A percentile compares a stretch with the other conserved stretches of the same genome.
These are phyloP conservation scores for Saposhnikovia divaricata DNA, from an alignment of 129 eudicot genomes.

Conservation along the genomic window DNA sequence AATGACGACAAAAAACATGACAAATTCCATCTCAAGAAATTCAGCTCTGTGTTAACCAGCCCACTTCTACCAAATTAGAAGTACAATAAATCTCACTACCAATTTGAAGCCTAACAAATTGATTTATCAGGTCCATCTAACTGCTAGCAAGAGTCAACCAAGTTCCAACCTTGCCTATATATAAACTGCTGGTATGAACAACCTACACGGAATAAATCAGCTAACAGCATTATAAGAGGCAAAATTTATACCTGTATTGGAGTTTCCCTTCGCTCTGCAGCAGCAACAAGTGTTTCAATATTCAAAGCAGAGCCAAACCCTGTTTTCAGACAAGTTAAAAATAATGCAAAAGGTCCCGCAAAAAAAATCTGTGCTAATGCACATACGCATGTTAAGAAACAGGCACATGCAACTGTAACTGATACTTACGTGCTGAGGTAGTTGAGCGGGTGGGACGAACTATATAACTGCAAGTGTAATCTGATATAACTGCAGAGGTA, in stretches of 20 bases:
- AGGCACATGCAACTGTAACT: not conserved
- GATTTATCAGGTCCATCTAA: not conserved
- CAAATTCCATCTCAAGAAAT: not conserved
- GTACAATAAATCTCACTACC: not conserved
- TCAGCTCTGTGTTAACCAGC: not conserved
- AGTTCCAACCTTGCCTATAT: not conserved
- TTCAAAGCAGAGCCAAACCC: constrained; percentile 97
- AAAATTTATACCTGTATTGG: constrained; percentile 68
- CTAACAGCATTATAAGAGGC: not conserved
- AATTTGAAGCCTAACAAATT: not conserved
- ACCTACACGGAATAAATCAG: not conserved
- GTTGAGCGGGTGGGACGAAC: constrained; percentile 57
- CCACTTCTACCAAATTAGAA: not conserved
- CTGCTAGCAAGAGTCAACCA: no score
- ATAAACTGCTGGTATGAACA: not conserved
- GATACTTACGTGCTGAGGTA: constrained; percentile 59
- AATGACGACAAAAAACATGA: not conserved
- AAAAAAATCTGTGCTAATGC: not conserved
- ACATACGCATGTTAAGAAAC: not conserved
- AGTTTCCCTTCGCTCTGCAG: constrained; percentile 95
- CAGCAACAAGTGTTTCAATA: constrained; percentile 97
- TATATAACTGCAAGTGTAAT: no score
- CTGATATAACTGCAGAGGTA: no score
- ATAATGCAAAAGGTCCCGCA: constrained; percentile 1
- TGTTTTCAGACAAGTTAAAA: constrained; percentile 17